Conservation (phyloP, 2,329 filamentous ascomycete genomes). For the Hypoxylon sp. region DNA sequence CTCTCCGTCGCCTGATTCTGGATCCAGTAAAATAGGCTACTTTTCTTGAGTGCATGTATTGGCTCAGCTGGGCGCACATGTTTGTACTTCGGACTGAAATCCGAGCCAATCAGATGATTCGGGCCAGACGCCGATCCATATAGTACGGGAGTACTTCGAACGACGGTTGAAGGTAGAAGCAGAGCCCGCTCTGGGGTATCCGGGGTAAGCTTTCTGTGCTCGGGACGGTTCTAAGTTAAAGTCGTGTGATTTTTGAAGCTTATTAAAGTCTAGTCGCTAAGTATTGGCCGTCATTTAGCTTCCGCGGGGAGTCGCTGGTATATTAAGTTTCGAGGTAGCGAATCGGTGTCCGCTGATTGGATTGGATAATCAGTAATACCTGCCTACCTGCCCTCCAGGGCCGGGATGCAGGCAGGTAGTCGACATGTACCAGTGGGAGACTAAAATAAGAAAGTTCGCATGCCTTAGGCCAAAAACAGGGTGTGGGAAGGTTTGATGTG, state of each 20-base stretch:
- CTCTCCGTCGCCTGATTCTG: slow-evolving; percentile 9
- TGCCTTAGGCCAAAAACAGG: too few species aligned
- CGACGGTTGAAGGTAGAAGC: neutral
- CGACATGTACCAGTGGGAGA: too few species aligned
- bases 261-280: neutral
- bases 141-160: neutral
- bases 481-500: too few species aligned
- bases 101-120: slow-evolving; percentile 29
- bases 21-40: neutral
- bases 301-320: too few species aligned
- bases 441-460: too few species aligned
- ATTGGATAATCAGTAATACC: too few species aligned
- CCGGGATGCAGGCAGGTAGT: too few species aligned
- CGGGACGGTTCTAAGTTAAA: neutral
- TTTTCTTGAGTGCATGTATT: slow-evolving; percentile 6
- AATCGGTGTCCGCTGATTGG: too few species aligned
- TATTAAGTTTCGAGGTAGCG: too few species aligned
- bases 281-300: neutral
- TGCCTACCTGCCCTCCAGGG: too few species aligned
- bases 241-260: neutral
- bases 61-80: slow-evolving; percentile 13
- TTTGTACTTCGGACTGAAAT: neutral
- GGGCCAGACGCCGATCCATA: neutral
- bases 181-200: neutral
- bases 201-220: neutral